Percentiles rank a stretch among this genome's conserved stretches.
phyloP scores from a whole-genome alignment of 108 stramenopile genomes.

The Bacterosira constricta region DNA sequence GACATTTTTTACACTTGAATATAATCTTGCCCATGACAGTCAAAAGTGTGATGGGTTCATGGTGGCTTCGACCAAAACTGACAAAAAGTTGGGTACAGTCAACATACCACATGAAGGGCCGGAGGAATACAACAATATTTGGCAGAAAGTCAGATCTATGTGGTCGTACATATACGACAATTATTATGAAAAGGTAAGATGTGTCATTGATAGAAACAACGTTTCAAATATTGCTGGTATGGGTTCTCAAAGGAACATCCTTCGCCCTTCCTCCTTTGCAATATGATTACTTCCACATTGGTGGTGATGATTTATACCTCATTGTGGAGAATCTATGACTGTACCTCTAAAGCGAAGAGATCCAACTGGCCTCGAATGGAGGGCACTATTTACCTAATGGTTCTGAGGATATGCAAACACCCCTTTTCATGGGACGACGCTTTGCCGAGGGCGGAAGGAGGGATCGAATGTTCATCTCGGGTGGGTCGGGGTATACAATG shows the following conservation, averaged over 20 bases:
- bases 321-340: conserved; percentile 91
- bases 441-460: conserved; percentile 78
- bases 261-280: neutral
- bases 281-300: conserved; percentile 77
- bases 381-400: conserved; percentile 79
- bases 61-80: conserved; percentile 89
- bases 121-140: conserved; percentile 97
- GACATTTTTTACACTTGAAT: too few species aligned
- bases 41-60: conserved; percentile 97
- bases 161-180: conserved; percentile 96
- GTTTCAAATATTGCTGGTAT: too few species aligned
- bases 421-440: conserved; percentile 87
- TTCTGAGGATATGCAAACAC: conserved; percentile 70
- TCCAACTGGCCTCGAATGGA: conserved; percentile 81
- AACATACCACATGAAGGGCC: conserved; percentile 92
- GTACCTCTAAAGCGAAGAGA: conserved; percentile 87
- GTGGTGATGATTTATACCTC: conserved; percentile 92
- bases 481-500: conserved; percentile 95
- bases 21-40: conserved; percentile 36
- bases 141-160: conserved; percentile 96
- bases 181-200: conserved; percentile 80
- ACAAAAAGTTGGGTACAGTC: conserved; percentile 74
- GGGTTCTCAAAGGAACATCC: too few species aligned
- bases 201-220: too few species aligned
- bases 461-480: conserved; percentile 90